phyloP scores from a whole-genome alignment of 73 alveolate genomes.

The Tetrahymena thermophila region DNA sequence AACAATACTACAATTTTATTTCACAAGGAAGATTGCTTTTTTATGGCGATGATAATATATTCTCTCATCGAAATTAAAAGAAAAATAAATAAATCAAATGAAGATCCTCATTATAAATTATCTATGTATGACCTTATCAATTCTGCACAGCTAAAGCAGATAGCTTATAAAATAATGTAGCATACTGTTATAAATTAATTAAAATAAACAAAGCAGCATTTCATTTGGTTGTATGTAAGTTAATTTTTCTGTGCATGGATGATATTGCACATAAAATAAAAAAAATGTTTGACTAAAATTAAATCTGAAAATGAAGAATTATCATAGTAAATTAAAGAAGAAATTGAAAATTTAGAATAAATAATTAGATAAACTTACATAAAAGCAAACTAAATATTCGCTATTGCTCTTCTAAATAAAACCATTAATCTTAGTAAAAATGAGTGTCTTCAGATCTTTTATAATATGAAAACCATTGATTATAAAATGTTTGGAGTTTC shows the following conservation, averaged over 20 bases:
- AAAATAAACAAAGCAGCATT: background rate
- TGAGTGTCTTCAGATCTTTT: background rate
- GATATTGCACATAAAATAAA: background rate
- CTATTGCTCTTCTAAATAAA: background rate
- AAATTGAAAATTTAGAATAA: background rate
- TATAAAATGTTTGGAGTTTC: background rate
- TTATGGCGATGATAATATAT: background rate
- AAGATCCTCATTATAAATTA: background rate
- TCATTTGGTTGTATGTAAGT: background rate
- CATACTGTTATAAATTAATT: background rate
- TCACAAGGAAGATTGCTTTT: background rate
- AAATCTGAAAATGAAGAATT: background rate
- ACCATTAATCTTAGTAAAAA: background rate
- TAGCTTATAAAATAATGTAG: background rate
- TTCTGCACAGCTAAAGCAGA: background rate
- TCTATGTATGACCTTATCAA: background rate
- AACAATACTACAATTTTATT: background rate
- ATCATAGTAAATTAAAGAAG: background rate
- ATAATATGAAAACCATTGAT: background rate
- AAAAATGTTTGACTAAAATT: background rate
- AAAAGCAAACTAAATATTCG: background rate
- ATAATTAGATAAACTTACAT: background rate
- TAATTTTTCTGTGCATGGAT: background rate
- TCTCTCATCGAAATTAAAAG: background rate
- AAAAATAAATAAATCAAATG: background rate